Conservation (phyloP, 1,139 yeast species). For the Wickerhamomyces sp. region DNA sequence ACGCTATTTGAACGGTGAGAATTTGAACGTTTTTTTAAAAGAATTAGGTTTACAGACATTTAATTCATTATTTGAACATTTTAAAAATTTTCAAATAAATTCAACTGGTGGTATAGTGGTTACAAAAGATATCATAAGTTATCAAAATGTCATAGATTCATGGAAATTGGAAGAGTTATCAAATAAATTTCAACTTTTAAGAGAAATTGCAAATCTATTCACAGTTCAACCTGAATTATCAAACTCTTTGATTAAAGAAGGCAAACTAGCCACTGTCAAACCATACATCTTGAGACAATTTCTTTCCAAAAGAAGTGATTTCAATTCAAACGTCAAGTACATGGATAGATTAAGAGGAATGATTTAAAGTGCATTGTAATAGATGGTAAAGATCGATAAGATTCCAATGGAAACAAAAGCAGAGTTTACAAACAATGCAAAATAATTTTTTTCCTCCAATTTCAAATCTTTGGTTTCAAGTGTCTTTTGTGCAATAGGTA, state of each 20-base stretch:
- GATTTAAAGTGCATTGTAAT: constrained; percentile 16
- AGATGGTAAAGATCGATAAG: constrained; percentile 13
- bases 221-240: constrained; percentile 75
- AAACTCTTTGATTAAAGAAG: constrained; percentile 77
- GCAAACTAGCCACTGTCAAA: constrained; percentile 67
- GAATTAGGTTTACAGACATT: constrained; percentile 61
- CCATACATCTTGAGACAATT: constrained; percentile 64
- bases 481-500: constrained; percentile 18
- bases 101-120: constrained; percentile 79
- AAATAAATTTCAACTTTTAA: constrained; percentile 65
- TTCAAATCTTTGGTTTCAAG: constrained; percentile 1
- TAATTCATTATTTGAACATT: constrained; percentile 62
- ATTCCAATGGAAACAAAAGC: constrained; percentile 9
- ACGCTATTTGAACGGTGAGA: constrained; percentile 44
- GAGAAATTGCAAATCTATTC: constrained; percentile 80
- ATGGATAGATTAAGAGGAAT: constrained; percentile 38
- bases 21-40: constrained; percentile 46
- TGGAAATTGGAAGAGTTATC: constrained; percentile 65
- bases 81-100: constrained; percentile 69
- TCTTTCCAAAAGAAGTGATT: constrained; percentile 68
- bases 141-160: constrained; percentile 65
- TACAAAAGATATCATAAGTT: constrained; percentile 80
- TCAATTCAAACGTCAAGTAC: constrained; percentile 41
- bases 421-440: constrained; percentile 10
- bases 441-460: constrained; percentile 7